Evolutionary conservation across 495 filamentous ascomycete species (phyloP).

Genomic region (Penicillium verhagenii): DNA sequence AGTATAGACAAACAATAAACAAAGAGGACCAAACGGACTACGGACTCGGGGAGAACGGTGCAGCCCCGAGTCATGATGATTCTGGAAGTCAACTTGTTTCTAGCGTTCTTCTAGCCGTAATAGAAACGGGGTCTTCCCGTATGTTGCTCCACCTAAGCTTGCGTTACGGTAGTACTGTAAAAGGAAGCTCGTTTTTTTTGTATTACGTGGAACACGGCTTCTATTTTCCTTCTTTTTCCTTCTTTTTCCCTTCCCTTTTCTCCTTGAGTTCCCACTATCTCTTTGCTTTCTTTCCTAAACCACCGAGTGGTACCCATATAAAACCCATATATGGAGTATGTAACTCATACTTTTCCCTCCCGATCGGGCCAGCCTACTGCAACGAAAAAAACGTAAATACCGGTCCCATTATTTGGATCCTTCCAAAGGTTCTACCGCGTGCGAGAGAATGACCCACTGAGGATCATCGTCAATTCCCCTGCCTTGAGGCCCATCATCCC

Average conservation of each 20-base stretch:
- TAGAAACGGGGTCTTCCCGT: slow-evolving; percentile 22
- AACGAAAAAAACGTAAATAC: slow-evolving; percentile 12
- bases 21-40: background rate
- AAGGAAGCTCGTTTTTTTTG: slow-evolving; percentile 25
- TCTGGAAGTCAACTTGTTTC: slow-evolving; percentile 20
- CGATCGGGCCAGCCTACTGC: slow-evolving; percentile 6
- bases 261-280: too few relatives aligned
- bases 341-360: too few relatives aligned
- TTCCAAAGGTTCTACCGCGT: slow-evolving; percentile 6
- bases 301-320: too few relatives aligned
- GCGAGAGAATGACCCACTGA: slow-evolving; percentile 10
- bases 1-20: background rate
- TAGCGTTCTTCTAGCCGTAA: slow-evolving; percentile 34
- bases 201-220: too few relatives aligned
- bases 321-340: too few relatives aligned
- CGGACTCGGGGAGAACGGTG: slow-evolving; percentile 17
- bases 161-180: slow-evolving; percentile 6
- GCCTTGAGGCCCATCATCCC: background rate
- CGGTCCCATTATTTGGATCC: slow-evolving; percentile 11
- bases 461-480: slow-evolving; percentile 13
- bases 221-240: slow-evolving; percentile 4
- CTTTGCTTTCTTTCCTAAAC: too few relatives aligned
- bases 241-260: slow-evolving; percentile 4
- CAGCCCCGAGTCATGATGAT: background rate
- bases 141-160: slow-evolving; percentile 18